phyloP scores from a whole-genome alignment of 108 stramenopile species.

The Skeletonema menzelii region DNA sequence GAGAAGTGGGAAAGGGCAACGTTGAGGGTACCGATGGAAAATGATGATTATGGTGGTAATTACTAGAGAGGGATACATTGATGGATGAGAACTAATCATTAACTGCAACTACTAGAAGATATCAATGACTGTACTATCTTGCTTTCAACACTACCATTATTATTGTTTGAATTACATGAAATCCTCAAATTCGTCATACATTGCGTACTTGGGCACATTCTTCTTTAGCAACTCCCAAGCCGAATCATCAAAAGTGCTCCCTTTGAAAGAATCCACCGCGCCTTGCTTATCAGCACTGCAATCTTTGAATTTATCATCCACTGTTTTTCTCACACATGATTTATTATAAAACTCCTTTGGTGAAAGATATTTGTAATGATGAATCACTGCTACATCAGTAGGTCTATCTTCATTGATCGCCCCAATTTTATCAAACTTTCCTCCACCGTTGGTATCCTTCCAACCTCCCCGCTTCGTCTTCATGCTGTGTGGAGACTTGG shows the following conservation, averaged over 20 bases:
- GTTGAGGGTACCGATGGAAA: slow-evolving; percentile 25
- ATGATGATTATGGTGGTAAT: slow-evolving; percentile 24
- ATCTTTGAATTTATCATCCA: slow-evolving; percentile 20
- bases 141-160: background rate
- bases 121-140: background rate
- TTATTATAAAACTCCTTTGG: slow-evolving; percentile 36
- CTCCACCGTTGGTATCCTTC: slow-evolving; percentile 47
- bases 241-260: slow-evolving; percentile 33
- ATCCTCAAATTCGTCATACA: slow-evolving; percentile 38
- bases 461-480: slow-evolving; percentile 15
- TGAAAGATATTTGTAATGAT: slow-evolving; percentile 46
- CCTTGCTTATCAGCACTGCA: slow-evolving; percentile 4
- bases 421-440: slow-evolving; percentile 20
- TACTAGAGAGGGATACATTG: background rate
- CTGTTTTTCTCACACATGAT: slow-evolving; percentile 33
- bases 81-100: background rate
- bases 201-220: slow-evolving; percentile 42
- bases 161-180: slow-evolving; percentile 14
- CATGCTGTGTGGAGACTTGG: slow-evolving; percentile 30
- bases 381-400: slow-evolving; percentile 41
- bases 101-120: background rate
- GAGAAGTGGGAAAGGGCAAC: slow-evolving; percentile 26
- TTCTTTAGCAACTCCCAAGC: slow-evolving; percentile 43
- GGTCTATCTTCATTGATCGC: slow-evolving; percentile 35
- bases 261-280: background rate